Conservation (phyloP, 352 stramenopile genomes). For the Phytophthora agathidicida region DNA sequence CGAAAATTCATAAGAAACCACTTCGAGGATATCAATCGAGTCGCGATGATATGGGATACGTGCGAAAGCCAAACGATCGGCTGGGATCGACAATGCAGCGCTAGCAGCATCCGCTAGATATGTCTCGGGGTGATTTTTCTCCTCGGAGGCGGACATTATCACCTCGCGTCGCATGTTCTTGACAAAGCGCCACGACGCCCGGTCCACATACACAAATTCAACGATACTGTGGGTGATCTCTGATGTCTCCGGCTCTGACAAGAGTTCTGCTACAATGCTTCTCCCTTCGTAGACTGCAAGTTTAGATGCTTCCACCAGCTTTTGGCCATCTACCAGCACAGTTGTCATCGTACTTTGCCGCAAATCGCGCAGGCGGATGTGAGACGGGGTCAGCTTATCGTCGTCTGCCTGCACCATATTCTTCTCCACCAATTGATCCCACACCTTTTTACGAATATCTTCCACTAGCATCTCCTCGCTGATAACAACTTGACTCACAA, state of each 20-base stretch:
- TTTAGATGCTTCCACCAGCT: slow-evolving; percentile 66
- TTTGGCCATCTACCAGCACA: slow-evolving; percentile 66
- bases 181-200: slow-evolving; percentile 66
- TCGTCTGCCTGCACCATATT: slow-evolving; percentile 35
- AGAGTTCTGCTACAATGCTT: slow-evolving; percentile 75
- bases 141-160: slow-evolving; percentile 46
- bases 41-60: slow-evolving; percentile 67
- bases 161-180: slow-evolving; percentile 63
- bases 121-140: slow-evolving; percentile 37
- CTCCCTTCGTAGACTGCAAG: slow-evolving; percentile 82
- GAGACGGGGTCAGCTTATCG: slow-evolving; percentile 30
- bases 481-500: slow-evolving; percentile 70
- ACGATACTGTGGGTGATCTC: slow-evolving; percentile 60
- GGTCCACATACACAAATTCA: slow-evolving; percentile 75
- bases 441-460: slow-evolving; percentile 65
- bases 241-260: slow-evolving; percentile 53
- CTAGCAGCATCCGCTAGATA: slow-evolving; percentile 49
- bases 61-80: slow-evolving; percentile 59
- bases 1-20: slow-evolving; percentile 57
- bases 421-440: slow-evolving; percentile 51
- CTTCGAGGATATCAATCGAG: slow-evolving; percentile 76
- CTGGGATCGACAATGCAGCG: slow-evolving; percentile 49
- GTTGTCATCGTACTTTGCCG: slow-evolving; percentile 70
- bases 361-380: slow-evolving; percentile 72
- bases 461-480: slow-evolving; percentile 80